Evolutionary conservation across 1,139 yeast species (phyloP).

Genomic region (Candida buenavistaensis): DNA sequence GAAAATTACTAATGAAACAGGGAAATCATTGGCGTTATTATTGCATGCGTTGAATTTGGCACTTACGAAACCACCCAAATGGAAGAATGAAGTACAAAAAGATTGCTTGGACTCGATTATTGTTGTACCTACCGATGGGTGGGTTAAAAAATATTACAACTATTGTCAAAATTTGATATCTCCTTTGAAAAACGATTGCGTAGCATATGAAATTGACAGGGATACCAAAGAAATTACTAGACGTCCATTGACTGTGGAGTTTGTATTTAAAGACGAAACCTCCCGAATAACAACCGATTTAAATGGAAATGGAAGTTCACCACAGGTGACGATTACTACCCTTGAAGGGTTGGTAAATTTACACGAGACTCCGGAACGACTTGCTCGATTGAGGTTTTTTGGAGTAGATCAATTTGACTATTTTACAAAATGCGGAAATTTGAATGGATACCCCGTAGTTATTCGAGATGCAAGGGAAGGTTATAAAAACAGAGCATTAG

Average conservation of each 20-base stretch:
- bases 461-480: constrained; percentile 1
- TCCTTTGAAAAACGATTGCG: constrained; percentile 20
- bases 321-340: constrained; percentile 27
- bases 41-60: constrained; percentile 24
- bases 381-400: constrained; percentile 18
- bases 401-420: constrained; percentile 28
- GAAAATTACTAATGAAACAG: constrained; percentile 21
- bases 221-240: constrained; percentile 15
- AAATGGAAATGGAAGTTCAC: constrained; percentile 7
- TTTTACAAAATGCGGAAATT: constrained; percentile 17
- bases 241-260: constrained; percentile 23
- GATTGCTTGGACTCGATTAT: constrained; percentile 20
- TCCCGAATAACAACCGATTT: constrained; percentile 1
- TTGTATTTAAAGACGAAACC: constrained; percentile 9
- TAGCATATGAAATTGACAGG: constrained; percentile 21
- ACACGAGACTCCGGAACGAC: too few species aligned
- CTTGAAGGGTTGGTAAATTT: constrained; percentile 11
- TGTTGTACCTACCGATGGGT: constrained; percentile 29
- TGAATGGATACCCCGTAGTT: constrained; percentile 8
- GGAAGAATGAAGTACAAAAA: constrained; percentile 14
- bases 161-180: constrained; percentile 18
- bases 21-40: constrained; percentile 27
- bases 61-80: constrained; percentile 20
- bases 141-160: constrained; percentile 21
- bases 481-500: constrained; percentile 2